Evolutionary conservation across 2,329 filamentous ascomycete species (phyloP).

Genomic region (Xylariales sp.): DNA sequence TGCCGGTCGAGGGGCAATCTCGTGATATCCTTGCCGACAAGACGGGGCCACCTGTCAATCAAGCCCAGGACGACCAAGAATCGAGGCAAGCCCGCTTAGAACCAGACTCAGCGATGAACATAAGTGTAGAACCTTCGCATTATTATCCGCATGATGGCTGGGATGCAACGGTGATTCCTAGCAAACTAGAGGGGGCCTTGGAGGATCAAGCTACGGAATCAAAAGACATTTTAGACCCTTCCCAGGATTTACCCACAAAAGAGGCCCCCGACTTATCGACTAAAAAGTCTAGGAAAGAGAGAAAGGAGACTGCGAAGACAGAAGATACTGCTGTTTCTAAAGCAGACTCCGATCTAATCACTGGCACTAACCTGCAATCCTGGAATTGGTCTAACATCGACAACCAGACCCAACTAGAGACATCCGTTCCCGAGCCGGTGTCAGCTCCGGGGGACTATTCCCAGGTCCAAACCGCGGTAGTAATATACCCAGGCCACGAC

Average conservation of each 20-base stretch:
- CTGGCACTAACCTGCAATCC: slow-evolving; percentile 30
- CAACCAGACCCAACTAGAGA: slow-evolving; percentile 34
- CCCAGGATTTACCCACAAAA: slow-evolving; percentile 25
- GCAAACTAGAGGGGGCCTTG: slow-evolving; percentile 5
- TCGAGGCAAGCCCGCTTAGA: neutral
- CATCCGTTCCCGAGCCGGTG: neutral
- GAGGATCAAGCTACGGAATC: slow-evolving; percentile 7
- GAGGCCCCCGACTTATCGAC: slow-evolving; percentile 38
- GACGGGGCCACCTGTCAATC: neutral
- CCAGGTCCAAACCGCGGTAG: neutral
- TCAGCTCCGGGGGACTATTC: slow-evolving; percentile 23
- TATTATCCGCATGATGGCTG: neutral
- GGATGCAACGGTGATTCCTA: slow-evolving; percentile 22
- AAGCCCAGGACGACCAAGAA: slow-evolving; percentile 12
- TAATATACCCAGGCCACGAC: slow-evolving; percentile 8
- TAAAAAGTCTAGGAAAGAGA: slow-evolving; percentile 52
- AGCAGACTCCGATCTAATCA: slow-evolving; percentile 12
- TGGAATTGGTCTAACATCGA: slow-evolving; percentile 39
- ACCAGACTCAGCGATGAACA: neutral
- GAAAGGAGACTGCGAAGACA: slow-evolving; percentile 39
- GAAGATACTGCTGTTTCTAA: slow-evolving; percentile 24
- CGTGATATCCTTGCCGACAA: slow-evolving; percentile 1
- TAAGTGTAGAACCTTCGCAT: neutral
- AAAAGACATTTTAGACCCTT: slow-evolving; percentile 5
- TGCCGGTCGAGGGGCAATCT: neutral